Percentiles rank a stretch among this genome's conserved stretches.
These are phyloP conservation scores for Kandelia obovata DNA, from an alignment of 345 rosid species.

Conservation along the genomic window DNA sequence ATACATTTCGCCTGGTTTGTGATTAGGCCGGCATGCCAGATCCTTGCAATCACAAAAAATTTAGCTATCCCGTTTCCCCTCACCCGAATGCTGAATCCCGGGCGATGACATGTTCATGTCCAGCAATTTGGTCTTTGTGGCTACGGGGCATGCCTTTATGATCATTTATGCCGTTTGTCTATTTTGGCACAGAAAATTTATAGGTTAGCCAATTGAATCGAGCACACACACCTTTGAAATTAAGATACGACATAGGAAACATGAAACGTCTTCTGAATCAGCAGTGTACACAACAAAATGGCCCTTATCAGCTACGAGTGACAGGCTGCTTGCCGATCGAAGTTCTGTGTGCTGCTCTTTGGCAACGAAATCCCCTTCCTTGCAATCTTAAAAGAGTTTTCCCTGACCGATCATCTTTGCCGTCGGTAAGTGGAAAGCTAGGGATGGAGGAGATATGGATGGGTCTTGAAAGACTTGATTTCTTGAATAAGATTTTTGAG, in stretches of 20 bases:
- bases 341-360: not conserved
- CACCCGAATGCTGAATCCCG: not conserved
- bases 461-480: not conserved
- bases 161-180: not conserved
- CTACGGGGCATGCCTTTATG: not conserved
- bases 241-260: conserved; percentile 13
- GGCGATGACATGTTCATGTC: not conserved
- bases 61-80: not conserved
- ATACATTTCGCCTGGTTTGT: not conserved
- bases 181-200: not conserved
- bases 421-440: not conserved
- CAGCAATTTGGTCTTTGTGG: not conserved
- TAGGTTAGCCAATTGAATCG: not conserved
- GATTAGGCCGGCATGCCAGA: not conserved
- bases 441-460: not conserved
- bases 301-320: conserved; percentile 11
- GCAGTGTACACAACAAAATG: conserved; percentile 16
- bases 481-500: not conserved
- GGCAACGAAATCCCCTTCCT: conserved; percentile 14
- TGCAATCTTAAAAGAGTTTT: conserved; percentile 12
- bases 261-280: conserved; percentile 13
- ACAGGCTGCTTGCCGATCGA: not conserved
- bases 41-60: not conserved
- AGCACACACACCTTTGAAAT: not conserved
- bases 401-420: conserved; percentile 4